phyloP scores from a whole-genome alignment of 2,329 filamentous ascomycete genomes.

The Madurella mycetomatis region DNA sequence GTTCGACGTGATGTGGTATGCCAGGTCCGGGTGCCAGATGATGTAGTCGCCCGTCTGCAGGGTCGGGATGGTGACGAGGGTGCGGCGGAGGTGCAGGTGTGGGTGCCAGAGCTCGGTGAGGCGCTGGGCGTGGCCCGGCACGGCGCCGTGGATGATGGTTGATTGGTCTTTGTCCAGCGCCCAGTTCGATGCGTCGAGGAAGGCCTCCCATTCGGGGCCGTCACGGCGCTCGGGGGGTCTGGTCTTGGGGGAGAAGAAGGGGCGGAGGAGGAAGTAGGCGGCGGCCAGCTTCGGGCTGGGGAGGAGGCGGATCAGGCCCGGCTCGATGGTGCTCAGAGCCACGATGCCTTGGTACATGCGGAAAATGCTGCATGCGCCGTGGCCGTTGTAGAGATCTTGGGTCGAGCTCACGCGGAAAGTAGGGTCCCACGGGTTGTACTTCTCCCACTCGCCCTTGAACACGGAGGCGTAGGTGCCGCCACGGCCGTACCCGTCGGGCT shows the following conservation, averaged over 20 bases:
- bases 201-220: slow-evolving; percentile 46
- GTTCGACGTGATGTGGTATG: slow-evolving; percentile 53
- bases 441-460: slow-evolving; percentile 52
- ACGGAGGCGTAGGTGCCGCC: slow-evolving; percentile 52
- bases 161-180: slow-evolving; percentile 45
- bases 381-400: slow-evolving; percentile 54
- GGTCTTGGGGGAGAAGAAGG: slow-evolving; percentile 47
- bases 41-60: slow-evolving; percentile 55
- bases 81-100: slow-evolving; percentile 49
- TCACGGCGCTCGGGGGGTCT: slow-evolving; percentile 38
- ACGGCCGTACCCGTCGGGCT: slow-evolving; percentile 61
- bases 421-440: slow-evolving; percentile 53
- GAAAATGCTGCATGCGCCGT: slow-evolving; percentile 54
- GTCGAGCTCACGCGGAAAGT: slow-evolving; percentile 50
- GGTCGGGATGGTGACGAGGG: slow-evolving; percentile 52
- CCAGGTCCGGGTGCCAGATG: slow-evolving; percentile 55
- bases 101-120: slow-evolving; percentile 56
- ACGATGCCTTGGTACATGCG: slow-evolving; percentile 57
- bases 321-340: slow-evolving; percentile 48
- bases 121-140: slow-evolving; percentile 54
- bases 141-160: slow-evolving; percentile 55
- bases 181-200: slow-evolving; percentile 46
- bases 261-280: slow-evolving; percentile 46
- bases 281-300: slow-evolving; percentile 46
- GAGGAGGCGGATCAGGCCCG: slow-evolving; percentile 44